Conservation (phyloP, 169 alveolate genomes). For the Plasmodium chabaudi region DNA sequence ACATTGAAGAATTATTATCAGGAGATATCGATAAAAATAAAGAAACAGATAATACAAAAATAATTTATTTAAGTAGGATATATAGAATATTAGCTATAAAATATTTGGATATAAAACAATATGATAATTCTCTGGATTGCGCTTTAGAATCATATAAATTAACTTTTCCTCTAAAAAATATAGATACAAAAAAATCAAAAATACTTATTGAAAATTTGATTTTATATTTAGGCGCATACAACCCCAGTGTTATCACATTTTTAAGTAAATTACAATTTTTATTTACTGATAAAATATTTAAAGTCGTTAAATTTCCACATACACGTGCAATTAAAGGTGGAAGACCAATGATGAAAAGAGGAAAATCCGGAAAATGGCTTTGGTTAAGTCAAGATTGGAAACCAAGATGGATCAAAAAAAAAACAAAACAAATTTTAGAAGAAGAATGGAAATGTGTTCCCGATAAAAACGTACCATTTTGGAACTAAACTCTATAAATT, state of each 20-base stretch:
- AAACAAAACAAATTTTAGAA: constrained; percentile 61
- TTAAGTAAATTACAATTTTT: constrained; percentile 50
- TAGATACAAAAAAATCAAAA: constrained; percentile 61
- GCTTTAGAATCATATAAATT: constrained; percentile 66
- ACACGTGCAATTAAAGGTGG: constrained; percentile 74
- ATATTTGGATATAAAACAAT: constrained; percentile 32
- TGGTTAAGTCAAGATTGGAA: constrained; percentile 78
- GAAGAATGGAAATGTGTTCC: constrained; percentile 76
- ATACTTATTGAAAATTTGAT: constrained; percentile 73
- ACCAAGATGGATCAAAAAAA: constrained; percentile 73
- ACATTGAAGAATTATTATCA: constrained; percentile 48
- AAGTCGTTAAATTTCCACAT: constrained; percentile 62
- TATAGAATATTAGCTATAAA: constrained; percentile 64
- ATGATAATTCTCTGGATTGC: constrained; percentile 17
- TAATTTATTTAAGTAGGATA: constrained; percentile 54
- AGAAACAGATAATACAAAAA: neutral
- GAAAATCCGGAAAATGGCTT: constrained; percentile 75
- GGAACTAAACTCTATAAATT: constrained; percentile 40
- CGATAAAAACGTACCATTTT: constrained; percentile 75
- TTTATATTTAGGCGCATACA: constrained; percentile 64
- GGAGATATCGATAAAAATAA: neutral
- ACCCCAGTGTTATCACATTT: constrained; percentile 30
- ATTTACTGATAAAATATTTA: constrained; percentile 56
- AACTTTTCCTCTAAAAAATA: constrained; percentile 42
- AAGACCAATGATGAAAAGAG: constrained; percentile 76